phyloP scores from a whole-genome alignment of 805 yeast genomes.

The Metschnikowia reukaufii region DNA sequence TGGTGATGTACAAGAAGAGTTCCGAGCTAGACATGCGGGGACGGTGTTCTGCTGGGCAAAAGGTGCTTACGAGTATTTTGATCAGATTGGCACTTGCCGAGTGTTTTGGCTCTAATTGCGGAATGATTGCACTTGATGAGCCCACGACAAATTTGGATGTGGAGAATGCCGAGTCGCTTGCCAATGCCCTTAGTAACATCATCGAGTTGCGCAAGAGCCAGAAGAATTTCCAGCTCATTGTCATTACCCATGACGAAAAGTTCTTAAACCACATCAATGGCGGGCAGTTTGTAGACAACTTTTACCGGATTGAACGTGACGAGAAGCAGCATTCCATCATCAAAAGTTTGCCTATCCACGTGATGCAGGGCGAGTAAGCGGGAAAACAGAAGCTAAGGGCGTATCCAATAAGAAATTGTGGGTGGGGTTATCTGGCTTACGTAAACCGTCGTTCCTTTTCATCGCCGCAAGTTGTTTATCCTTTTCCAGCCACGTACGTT shows the following conservation, averaged over 20 bases:
- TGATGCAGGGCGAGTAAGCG: slow-evolving; percentile 34
- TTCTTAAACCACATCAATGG: slow-evolving; percentile 86
- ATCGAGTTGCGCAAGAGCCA: slow-evolving; percentile 75
- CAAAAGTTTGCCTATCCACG: slow-evolving; percentile 43
- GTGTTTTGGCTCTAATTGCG: slow-evolving; percentile 92
- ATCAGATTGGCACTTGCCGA: slow-evolving; percentile 92
- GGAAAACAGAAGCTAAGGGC: slow-evolving; percentile 2
- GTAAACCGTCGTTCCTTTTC: no score
- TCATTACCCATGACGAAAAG: slow-evolving; percentile 95
- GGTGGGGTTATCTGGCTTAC: no score
- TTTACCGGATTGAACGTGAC: slow-evolving; percentile 77
- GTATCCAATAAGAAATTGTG: slow-evolving; percentile 4
- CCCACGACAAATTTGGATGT: slow-evolving; percentile 95
- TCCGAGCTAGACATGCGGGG: slow-evolving; percentile 97
- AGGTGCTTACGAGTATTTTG: slow-evolving; percentile 87
- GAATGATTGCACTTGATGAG: slow-evolving; percentile 94
- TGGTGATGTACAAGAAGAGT: slow-evolving; percentile 91
- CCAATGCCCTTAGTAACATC: slow-evolving; percentile 71
- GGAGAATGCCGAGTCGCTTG: slow-evolving; percentile 85
- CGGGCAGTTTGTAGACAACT: slow-evolving; percentile 79
- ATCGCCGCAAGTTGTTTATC: slow-evolving; percentile 41
- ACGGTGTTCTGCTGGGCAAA: slow-evolving; percentile 96
- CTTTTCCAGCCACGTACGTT: slow-evolving; percentile 67
- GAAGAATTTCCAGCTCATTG: slow-evolving; percentile 88
- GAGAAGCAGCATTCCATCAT: slow-evolving; percentile 80